Evolutionary conservation across 2,329 filamentous ascomycete genomes (phyloP), one percentile per base, ranked within the genome.

Genomic region (Cytospora chrysosperma): DNA sequence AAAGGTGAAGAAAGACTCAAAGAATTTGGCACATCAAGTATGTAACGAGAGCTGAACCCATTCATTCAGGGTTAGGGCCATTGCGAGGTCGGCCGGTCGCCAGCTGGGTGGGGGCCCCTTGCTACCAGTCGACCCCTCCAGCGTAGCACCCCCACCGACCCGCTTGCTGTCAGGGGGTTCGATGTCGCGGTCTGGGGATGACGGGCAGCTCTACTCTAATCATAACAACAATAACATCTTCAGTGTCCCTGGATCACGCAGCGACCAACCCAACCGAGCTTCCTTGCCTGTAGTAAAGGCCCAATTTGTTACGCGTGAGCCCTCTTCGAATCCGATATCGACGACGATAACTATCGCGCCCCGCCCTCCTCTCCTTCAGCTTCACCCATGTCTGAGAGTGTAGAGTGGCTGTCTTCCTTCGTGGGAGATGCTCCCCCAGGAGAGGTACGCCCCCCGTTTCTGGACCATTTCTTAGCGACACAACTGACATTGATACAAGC

Each of bases 391-490:
- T 72, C 80, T 21, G 73, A 74, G 59, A 75, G 79, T 62, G 70
- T 86, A 67, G 82, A 85, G 66, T 87, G 88, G 62, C 82, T 92
- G 68, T 90, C 93, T 69, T 89, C 93, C 58, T 99, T 98, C 76
- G 89, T 99, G 69, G 89, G 96, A 80, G 92, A 92, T 73, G 93
- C 95, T 72, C 95, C 95, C 55, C 95, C 95, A 26, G 95, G 95
- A 82, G 95, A 99, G 90, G 94, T 97, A 86, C 71, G 79, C 76
- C 68, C 68, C 68, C 67, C 61, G 50, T 55, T 53, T 50, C 56
- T 56, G 55, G 58, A 59, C 54, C 21, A 55, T 13, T n/a, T n/a
- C 8, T 17, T 54, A 26, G 21, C 49, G 12, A 69, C 57, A 56
- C 63, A 58, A 60, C 70, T 70, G 58, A 71, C 64, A 12, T 50